Percentiles rank a stretch among this genome's conserved stretches.
phyloP scores from a whole-genome alignment of 768 basidiomycete species.

The Pulveroboletus sp. region DNA sequence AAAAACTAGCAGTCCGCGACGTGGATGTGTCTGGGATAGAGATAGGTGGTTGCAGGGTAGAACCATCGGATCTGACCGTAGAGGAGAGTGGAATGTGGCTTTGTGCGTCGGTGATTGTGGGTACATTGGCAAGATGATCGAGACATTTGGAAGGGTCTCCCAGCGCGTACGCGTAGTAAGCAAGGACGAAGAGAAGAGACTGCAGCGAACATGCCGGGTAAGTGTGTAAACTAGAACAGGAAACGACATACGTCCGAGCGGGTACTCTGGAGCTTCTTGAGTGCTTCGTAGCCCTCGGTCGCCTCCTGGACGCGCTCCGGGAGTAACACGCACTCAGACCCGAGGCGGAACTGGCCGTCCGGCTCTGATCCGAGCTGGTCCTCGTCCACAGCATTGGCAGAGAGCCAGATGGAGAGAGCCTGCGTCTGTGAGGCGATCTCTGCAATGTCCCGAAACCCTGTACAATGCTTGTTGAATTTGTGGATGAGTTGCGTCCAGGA shows the following conservation, averaged over 20 bases:
- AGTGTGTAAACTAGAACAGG: background rate
- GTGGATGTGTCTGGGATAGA: conserved; percentile 37
- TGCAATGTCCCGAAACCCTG: conserved; percentile 52
- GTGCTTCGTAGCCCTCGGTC: conserved; percentile 44
- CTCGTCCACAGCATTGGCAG: conserved; percentile 45
- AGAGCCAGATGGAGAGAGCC: conserved; percentile 53
- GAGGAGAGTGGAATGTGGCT: conserved; percentile 45
- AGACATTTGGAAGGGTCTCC: conserved; percentile 63
- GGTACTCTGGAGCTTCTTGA: conserved; percentile 46
- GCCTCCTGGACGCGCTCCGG: conserved; percentile 59
- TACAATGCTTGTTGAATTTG: conserved; percentile 84
- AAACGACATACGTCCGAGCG: conserved; percentile 54
- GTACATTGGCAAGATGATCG: conserved; percentile 49
- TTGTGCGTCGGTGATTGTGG: conserved; percentile 50
- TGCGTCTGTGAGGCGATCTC: conserved; percentile 68
- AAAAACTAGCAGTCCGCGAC: conserved; percentile 48
- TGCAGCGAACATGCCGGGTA: conserved; percentile 27
- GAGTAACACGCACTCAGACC: conserved; percentile 52
- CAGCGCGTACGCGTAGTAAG: conserved; percentile 78
- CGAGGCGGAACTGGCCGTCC: conserved; percentile 32
- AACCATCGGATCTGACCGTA: conserved; percentile 38
- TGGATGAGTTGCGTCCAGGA: conserved; percentile 77
- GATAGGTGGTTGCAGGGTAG: conserved; percentile 34
- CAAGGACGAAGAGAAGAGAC: conserved; percentile 65
- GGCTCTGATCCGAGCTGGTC: conserved; percentile 51